These are phyloP conservation scores for Cystobasidiaceae sp. DNA, from an alignment of 1,284 basidiomycete species.

Conservation along the genomic window DNA sequence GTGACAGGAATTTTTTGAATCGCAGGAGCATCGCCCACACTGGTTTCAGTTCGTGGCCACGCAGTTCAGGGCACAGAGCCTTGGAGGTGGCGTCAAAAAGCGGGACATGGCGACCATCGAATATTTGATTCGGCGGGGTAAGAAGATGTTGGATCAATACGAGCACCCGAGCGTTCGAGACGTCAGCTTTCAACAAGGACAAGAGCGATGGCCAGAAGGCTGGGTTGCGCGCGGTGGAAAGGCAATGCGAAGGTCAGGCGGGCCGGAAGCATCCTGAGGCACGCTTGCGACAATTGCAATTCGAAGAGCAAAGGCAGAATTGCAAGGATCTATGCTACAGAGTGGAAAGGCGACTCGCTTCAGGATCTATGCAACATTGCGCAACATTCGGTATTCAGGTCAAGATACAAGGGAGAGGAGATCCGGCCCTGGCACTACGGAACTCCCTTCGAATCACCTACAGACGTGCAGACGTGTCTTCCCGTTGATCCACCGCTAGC, in stretches of 20 bases:
- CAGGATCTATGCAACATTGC: slow-evolving; percentile 1
- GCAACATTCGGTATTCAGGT: background rate
- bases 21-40: slow-evolving; percentile 34
- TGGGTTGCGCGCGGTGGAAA: slow-evolving; percentile 31
- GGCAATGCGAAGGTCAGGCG: background rate
- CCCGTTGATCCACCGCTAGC: slow-evolving; percentile 7
- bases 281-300: background rate
- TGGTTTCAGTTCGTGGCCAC: slow-evolving; percentile 40
- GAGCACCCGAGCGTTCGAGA: slow-evolving; percentile 29
- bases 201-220: slow-evolving; percentile 28
- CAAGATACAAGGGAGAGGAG: too few relatives aligned
- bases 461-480: background rate
- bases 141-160: slow-evolving; percentile 41
- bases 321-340: background rate
- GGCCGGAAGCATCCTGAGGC: too few relatives aligned
- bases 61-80: slow-evolving; percentile 37
- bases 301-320: background rate
- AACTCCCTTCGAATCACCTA: background rate
- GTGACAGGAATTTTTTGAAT: background rate
- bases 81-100: slow-evolving; percentile 37
- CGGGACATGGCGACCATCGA: slow-evolving; percentile 41
- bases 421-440: too few relatives aligned
- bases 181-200: slow-evolving; percentile 27
- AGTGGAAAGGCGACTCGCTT: background rate
- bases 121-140: slow-evolving; percentile 37